phyloP scores from a whole-genome alignment of 2,329 filamentous ascomycete species.

The Epichloe sp. region DNA sequence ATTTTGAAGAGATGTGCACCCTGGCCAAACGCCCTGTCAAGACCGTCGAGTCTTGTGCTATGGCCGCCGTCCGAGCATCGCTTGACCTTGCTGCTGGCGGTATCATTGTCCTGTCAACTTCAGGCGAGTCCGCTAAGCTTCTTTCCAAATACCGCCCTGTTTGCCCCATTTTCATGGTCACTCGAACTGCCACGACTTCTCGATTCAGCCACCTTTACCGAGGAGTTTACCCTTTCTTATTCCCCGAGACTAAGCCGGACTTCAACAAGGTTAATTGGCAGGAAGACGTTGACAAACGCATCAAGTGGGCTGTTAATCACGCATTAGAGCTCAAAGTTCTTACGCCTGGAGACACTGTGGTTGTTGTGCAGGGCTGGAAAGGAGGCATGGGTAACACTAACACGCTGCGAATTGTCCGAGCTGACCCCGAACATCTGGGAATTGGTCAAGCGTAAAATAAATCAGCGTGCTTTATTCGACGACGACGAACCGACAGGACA shows the following conservation, averaged over 20 bases:
- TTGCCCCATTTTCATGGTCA: conserved; percentile 99
- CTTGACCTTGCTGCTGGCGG: conserved; percentile 93
- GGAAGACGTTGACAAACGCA: conserved; percentile 92
- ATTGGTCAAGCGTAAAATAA: conserved; percentile 29
- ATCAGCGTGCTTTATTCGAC: neutral
- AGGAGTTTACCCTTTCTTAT: conserved; percentile 95
- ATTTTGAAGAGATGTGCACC: conserved; percentile 89
- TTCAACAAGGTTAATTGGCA: conserved; percentile 92
- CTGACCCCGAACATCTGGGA: conserved; percentile 44
- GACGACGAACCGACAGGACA: neutral
- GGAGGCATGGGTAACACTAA: conserved; percentile 88
- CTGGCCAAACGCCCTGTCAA: conserved; percentile 72
- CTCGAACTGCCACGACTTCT: conserved; percentile 69
- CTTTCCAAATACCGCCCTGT: conserved; percentile 98
- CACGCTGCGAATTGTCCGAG: conserved; percentile 55
- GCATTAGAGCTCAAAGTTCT: conserved; percentile 74
- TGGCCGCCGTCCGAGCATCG: conserved; percentile 90
- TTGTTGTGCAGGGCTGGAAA: conserved; percentile 84
- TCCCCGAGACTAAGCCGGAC: conserved; percentile 87
- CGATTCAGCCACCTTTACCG: conserved; percentile 93
- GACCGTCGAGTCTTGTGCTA: conserved; percentile 87
- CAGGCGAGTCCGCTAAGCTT: conserved; percentile 85
- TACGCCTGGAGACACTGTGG: conserved; percentile 57
- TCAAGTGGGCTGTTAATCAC: conserved; percentile 90
- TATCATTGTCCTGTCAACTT: conserved; percentile 92